Evolutionary conservation across 2,329 filamentous ascomycete species (phyloP), one percentile per base, ranked within the genome.

Genomic region (Capronia coronata): DNA sequence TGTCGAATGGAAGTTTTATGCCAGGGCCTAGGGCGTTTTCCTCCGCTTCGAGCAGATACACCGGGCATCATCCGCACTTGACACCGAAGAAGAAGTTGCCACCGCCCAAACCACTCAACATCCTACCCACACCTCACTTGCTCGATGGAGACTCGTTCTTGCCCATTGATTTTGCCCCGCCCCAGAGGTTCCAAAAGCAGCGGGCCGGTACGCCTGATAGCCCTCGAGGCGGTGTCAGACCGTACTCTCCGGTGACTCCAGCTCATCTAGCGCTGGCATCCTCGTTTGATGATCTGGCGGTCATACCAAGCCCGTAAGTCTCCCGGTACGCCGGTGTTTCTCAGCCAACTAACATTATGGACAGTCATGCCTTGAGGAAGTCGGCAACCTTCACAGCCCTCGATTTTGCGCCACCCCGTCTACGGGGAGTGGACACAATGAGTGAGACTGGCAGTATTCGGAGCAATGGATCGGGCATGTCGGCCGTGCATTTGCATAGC

Each of bases 231-330:
- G 72, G 71, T 14, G 58, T 73, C 30, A 70, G 82, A 27, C 82
- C 88, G 1, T 98, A 87, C 71, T 83, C 82, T 49, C 82, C 85
- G n/a, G 73, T 75, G 30, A 76, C 90, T 1, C 80, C 84, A 13
- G 77, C 80, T 23, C 84, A 87, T 64, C 85, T 82, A n/a, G 90
- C 90, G 1, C 75, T 96, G 32, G 83, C 78, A 19, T 87, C 84
- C 52, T 77, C 89, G 3, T 96, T 89, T 67, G 91, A 97, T 49
- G 91, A 97, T 51, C 81, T 97, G 54, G 70, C 84, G 10, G 77
- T 78, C 7, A 82, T 98, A 56, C 93, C 93, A 30, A 96, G 89
- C 76, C 89, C 93, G 80, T 91, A 81, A 85, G 86, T 85, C 55
- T 19, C 19, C 41, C 30, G 21, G 5, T 32, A 2, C 27, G 89